phyloP scores from a whole-genome alignment of 352 stramenopile genomes.

The Pythium myriotylum region DNA sequence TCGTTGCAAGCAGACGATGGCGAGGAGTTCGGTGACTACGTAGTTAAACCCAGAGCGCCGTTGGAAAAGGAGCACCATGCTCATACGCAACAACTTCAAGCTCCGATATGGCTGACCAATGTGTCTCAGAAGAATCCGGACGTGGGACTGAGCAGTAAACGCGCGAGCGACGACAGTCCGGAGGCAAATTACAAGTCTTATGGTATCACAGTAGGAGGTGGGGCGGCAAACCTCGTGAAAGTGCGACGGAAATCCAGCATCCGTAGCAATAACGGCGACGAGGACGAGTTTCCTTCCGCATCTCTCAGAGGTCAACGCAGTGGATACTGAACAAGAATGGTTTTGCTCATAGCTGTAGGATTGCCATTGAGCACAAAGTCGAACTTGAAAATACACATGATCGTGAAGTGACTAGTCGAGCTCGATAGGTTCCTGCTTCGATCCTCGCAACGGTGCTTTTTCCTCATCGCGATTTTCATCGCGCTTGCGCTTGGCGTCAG shows the following conservation, averaged over 20 bases:
- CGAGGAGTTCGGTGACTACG: conserved; percentile 29
- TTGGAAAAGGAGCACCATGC: background rate
- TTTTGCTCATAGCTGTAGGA: background rate
- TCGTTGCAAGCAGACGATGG: conserved; percentile 26
- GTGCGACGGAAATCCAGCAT: conserved; percentile 60
- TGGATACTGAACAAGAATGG: conserved; percentile 5
- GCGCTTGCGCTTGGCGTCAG: conserved; percentile 24
- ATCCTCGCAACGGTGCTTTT: conserved; percentile 2
- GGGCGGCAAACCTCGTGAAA: conserved; percentile 68
- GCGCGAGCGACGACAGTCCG: background rate
- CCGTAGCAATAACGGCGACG: conserved; percentile 49
- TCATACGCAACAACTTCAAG: conserved; percentile 32
- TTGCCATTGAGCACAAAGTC: background rate
- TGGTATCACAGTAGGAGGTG: conserved; percentile 42
- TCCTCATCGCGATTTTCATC: background rate
- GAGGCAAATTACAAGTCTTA: conserved; percentile 13
- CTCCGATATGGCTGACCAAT: conserved; percentile 66
- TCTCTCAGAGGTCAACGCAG: conserved; percentile 5
- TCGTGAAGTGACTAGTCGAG: conserved; percentile 9
- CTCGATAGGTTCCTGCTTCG: conserved; percentile 12
- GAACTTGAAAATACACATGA: background rate
- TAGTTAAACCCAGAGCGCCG: conserved; percentile 18
- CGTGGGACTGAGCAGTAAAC: background rate
- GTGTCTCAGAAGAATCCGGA: conserved; percentile 6
- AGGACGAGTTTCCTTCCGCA: conserved; percentile 27